Evolutionary conservation across 2,329 filamentous ascomycete species (phyloP).

Genomic region (Rhynchosporium secalis): DNA sequence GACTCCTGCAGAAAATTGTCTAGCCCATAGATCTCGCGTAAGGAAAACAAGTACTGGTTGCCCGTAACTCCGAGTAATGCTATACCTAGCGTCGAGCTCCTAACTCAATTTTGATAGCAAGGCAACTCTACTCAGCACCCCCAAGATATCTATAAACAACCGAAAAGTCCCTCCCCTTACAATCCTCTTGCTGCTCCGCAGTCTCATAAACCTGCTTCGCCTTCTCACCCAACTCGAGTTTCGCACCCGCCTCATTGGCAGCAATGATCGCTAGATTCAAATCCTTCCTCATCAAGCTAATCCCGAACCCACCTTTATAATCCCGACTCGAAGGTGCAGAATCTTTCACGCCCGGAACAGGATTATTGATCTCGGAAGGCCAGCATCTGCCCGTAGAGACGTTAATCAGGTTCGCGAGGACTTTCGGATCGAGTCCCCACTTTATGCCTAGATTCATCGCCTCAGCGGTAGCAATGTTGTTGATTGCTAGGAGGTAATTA

Average conservation of each 20-base stretch:
- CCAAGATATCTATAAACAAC: slow-evolving; percentile 75
- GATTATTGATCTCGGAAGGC: slow-evolving; percentile 95
- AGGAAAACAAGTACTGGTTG: neutral
- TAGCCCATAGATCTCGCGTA: too few species aligned
- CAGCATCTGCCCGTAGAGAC: slow-evolving; percentile 93
- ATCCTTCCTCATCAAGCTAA: slow-evolving; percentile 80
- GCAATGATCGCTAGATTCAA: slow-evolving; percentile 71
- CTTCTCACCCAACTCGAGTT: slow-evolving; percentile 61
- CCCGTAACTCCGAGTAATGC: too few species aligned
- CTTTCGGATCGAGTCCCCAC: slow-evolving; percentile 55
- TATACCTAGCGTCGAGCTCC: too few species aligned
- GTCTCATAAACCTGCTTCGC: slow-evolving; percentile 68
- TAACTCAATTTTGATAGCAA: too few species aligned
- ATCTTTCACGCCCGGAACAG: slow-evolving; percentile 80
- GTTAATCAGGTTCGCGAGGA: slow-evolving; percentile 84
- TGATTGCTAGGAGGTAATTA: slow-evolving; percentile 93
- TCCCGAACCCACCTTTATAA: slow-evolving; percentile 76
- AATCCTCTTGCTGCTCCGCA: slow-evolving; percentile 60
- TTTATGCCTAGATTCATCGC: slow-evolving; percentile 59
- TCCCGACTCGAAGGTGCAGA: slow-evolving; percentile 73
- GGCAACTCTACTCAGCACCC: slow-evolving; percentile 21
- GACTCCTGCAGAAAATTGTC: too few species aligned
- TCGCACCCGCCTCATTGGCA: slow-evolving; percentile 65
- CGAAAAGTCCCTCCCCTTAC: slow-evolving; percentile 74
- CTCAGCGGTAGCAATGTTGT: slow-evolving; percentile 70